These are phyloP conservation scores for Lizonia empirigonia DNA, from an alignment of 2,329 filamentous ascomycete genomes.

Conservation along the genomic window DNA sequence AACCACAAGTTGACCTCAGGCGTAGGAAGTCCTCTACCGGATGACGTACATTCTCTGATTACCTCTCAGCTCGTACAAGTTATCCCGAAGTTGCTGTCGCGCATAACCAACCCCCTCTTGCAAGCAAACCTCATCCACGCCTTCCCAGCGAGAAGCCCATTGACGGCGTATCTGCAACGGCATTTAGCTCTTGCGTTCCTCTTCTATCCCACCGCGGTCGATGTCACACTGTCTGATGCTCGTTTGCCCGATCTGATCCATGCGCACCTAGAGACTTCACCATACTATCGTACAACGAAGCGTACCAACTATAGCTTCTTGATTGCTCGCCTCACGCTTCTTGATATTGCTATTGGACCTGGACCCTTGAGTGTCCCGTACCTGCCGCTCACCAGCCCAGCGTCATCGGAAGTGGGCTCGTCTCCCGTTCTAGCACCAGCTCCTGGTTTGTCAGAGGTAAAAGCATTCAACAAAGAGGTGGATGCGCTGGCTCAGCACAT, in stretches of 20 bases:
- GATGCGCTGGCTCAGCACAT: conserved; percentile 65
- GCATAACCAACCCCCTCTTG: conserved; percentile 56
- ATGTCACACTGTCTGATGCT: conserved; percentile 32
- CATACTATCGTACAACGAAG: conserved; percentile 60
- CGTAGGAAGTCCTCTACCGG: conserved; percentile 26
- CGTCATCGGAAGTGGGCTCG: conserved; percentile 30
- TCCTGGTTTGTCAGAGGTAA: conserved; percentile 43
- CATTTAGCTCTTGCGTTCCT: conserved; percentile 70
- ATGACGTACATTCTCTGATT: conserved; percentile 30
- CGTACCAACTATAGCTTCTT: conserved; percentile 73
- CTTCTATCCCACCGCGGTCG: conserved; percentile 49
- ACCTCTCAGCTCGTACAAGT: conserved; percentile 33
- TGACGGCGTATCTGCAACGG: conserved; percentile 66
- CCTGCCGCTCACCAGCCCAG: conserved; percentile 35
- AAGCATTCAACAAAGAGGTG: conserved; percentile 70
- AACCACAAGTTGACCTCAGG: conserved; percentile 27
- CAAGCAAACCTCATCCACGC: conserved; percentile 64
- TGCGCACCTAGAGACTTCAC: conserved; percentile 36
- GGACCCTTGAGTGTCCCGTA: conserved; percentile 52
- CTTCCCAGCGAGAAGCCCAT: conserved; percentile 60
- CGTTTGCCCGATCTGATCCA: conserved; percentile 30
- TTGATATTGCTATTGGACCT: conserved; percentile 77
- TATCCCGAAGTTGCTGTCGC: conserved; percentile 34
- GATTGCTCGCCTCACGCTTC: conserved; percentile 66
- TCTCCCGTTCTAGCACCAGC: conserved; percentile 15